Conservation (phyloP, 73 alveolate species). For the Tetrahymena thermophila region DNA sequence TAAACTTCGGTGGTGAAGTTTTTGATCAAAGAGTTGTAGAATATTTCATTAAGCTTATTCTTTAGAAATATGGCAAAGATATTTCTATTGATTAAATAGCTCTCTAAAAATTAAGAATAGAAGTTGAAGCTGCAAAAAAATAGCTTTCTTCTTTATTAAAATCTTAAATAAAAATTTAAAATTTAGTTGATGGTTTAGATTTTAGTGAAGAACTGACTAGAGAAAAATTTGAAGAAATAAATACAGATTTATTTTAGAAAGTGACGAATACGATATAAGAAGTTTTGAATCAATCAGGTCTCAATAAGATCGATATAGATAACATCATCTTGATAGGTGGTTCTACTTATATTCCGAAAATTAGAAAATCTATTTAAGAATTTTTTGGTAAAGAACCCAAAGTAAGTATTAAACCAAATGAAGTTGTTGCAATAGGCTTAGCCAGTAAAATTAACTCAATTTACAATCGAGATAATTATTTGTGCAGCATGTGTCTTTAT, state of each 20-base stretch:
- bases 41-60: slow-evolving; percentile 86
- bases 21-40: slow-evolving; percentile 96
- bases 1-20: slow-evolving; percentile 98
- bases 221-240: slow-evolving; percentile 96
- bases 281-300: slow-evolving; percentile 72
- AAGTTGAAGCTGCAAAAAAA: slow-evolving; percentile 97
- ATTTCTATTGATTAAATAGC: slow-evolving; percentile 83
- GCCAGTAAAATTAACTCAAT: slow-evolving; percentile 98
- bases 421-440: slow-evolving; percentile 98
- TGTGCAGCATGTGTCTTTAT: no score
- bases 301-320: slow-evolving; percentile 62
- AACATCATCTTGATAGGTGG: slow-evolving; percentile 96
- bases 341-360: slow-evolving; percentile 90
- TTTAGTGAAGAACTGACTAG: slow-evolving; percentile 93
- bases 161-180: slow-evolving; percentile 85
- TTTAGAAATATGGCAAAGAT: slow-evolving; percentile 84
- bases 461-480: no score
- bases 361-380: slow-evolving; percentile 66
- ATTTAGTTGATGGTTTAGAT: slow-evolving; percentile 93
- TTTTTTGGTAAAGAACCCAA: slow-evolving; percentile 93
- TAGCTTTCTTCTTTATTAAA: slow-evolving; percentile 88
- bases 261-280: slow-evolving; percentile 90
- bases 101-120: slow-evolving; percentile 89
- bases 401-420: slow-evolving; percentile 96
- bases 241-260: slow-evolving; percentile 88